Evolutionary conservation across 805 yeast species (phyloP).

Genomic region (Barnettozyma wickerhamii): DNA sequence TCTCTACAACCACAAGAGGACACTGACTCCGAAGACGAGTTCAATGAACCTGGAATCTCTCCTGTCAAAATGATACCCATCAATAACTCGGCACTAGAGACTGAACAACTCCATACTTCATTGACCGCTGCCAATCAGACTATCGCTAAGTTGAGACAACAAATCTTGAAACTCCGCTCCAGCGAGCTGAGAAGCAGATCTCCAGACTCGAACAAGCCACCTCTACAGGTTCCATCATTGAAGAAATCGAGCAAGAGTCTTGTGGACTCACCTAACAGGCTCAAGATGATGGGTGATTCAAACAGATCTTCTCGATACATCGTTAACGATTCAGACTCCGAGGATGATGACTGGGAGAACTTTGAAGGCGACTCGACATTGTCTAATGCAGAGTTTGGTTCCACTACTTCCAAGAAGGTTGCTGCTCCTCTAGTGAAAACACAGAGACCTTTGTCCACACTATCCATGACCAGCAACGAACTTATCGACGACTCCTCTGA

Average conservation of each 20-base stretch:
- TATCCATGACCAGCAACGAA: conserved; percentile 11
- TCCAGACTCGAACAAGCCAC: conserved; percentile 13
- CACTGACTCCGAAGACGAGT: conserved; percentile 35
- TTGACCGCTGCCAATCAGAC: conserved; percentile 60
- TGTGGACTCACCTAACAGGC: conserved; percentile 11
- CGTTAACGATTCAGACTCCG: conserved; percentile 19
- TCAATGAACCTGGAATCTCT: conserved; percentile 32
- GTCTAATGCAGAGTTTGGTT: conserved; percentile 5
- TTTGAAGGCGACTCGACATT: conserved; percentile 21
- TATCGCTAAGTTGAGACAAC: conserved; percentile 52
- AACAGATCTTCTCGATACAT: conserved; percentile 24
- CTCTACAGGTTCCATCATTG: conserved; percentile 3
- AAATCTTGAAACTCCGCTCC: conserved; percentile 24
- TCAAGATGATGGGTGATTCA: conserved; percentile 19
- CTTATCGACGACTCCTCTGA: conserved; percentile 21
- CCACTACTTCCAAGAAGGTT: conserved; percentile 14
- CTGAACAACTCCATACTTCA: conserved; percentile 62
- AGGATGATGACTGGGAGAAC: conserved; percentile 27
- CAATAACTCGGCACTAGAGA: conserved; percentile 46
- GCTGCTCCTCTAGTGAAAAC: neutral
- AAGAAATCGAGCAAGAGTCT: conserved; percentile 12
- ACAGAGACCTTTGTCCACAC: conserved; percentile 16
- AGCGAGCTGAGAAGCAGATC: conserved; percentile 20
- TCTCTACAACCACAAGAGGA: conserved; percentile 20
- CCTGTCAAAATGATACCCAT: conserved; percentile 35